These are phyloP conservation scores for Fusarium tricinctum DNA, from an alignment of 2,329 filamentous ascomycete genomes.

Conservation along the genomic window DNA sequence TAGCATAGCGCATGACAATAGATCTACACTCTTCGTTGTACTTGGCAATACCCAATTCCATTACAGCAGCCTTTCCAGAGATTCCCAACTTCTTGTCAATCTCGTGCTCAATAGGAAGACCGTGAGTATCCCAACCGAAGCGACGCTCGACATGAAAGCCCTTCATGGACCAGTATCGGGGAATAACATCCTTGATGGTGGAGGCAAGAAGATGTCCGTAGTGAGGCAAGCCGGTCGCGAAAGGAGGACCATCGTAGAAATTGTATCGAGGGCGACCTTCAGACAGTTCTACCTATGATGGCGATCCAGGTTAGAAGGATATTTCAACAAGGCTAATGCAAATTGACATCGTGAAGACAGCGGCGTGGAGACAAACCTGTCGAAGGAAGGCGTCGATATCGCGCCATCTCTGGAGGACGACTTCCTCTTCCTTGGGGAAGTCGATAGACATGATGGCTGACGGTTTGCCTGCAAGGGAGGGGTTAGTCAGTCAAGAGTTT, in stretches of 20 bases:
- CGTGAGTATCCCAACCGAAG: constrained; percentile 96
- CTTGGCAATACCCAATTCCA: constrained; percentile 85
- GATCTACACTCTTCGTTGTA: constrained; percentile 94
- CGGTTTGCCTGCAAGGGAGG: constrained; percentile 26
- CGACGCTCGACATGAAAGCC: constrained; percentile 91
- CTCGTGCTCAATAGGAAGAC: constrained; percentile 94
- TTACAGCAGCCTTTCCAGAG: constrained; percentile 87
- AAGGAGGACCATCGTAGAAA: constrained; percentile 92
- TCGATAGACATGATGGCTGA: constrained; percentile 80
- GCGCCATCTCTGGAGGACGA: constrained; percentile 86
- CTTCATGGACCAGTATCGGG: constrained; percentile 97
- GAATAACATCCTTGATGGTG: constrained; percentile 97
- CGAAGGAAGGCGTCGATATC: constrained; percentile 92
- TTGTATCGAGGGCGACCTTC: constrained; percentile 87
- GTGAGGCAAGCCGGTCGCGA: constrained; percentile 78
- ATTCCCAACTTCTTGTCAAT: constrained; percentile 97
- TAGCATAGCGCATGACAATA: constrained; percentile 92
- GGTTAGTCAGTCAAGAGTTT: constrained; percentile 27
- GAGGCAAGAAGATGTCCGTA: constrained; percentile 85
- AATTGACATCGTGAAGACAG: not conserved
- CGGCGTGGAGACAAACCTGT: constrained; percentile 67
- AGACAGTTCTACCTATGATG: constrained; percentile 78
- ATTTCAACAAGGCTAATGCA: not conserved
- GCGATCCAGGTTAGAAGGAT: constrained; percentile 16
- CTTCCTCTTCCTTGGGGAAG: constrained; percentile 93